phyloP scores from a whole-genome alignment of 2,329 filamentous ascomycete genomes.

The Colletotrichum viniferum region DNA sequence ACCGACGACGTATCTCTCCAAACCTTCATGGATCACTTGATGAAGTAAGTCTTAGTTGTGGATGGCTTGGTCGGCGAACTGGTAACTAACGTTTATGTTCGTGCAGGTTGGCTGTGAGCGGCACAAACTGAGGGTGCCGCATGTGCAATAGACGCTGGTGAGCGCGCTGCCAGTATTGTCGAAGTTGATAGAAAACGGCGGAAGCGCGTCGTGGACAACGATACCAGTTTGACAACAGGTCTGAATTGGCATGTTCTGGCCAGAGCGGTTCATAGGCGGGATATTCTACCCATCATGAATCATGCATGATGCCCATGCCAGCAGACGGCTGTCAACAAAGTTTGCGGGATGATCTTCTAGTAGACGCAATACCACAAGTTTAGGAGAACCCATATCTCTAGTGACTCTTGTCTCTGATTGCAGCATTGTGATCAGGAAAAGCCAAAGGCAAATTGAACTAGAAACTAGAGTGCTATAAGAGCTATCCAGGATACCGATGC shows the following conservation, averaged over 20 bases:
- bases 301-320: background rate
- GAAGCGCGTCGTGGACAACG: background rate
- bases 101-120: constrained; percentile 63
- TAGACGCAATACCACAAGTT: background rate
- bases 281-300: background rate
- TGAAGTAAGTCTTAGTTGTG: constrained; percentile 73
- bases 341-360: background rate
- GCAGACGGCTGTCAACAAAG: background rate
- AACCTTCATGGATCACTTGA: constrained; percentile 99
- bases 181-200: background rate
- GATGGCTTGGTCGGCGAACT: background rate
- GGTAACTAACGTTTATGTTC: constrained; percentile 10
- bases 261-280: background rate
- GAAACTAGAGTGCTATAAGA: background rate
- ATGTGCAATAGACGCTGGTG: background rate
- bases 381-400: background rate
- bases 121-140: constrained; percentile 58
- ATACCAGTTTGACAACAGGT: background rate
- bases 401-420: background rate
- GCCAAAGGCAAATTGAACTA: background rate
- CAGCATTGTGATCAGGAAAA: background rate
- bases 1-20: constrained; percentile 98
- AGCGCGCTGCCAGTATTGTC: background rate
- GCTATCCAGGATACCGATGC: background rate
- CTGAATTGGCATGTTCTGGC: background rate